Conservation (phyloP, 495 filamentous ascomycete genomes). For the Xylaria sp. region DNA sequence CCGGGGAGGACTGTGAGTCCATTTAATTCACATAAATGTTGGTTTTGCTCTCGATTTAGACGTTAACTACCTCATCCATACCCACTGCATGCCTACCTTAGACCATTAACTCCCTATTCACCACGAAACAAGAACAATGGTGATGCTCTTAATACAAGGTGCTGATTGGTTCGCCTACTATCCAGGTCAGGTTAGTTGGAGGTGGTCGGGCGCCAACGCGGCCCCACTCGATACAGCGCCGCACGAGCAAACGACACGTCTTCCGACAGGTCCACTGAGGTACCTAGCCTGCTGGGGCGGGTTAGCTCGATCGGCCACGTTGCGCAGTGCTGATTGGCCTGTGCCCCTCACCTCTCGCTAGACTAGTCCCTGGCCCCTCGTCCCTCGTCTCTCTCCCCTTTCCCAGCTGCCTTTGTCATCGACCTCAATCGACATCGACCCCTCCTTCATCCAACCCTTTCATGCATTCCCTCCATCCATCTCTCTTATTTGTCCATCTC, state of each 20-base stretch:
- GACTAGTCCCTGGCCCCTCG: too few species aligned
- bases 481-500: neutral
- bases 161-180: neutral
- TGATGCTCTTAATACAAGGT: neutral
- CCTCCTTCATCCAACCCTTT: neutral
- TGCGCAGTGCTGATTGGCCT: slow-evolving; percentile 4
- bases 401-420: neutral
- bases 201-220: slow-evolving; percentile 21
- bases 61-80: too few species aligned
- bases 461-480: neutral
- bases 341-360: neutral
- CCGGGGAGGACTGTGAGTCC: too few species aligned
- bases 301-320: neutral
- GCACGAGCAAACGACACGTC: slow-evolving; percentile 22
- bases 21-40: too few species aligned
- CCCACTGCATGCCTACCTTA: too few species aligned
- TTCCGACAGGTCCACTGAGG: slow-evolving; percentile 16
- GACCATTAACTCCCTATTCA: too few species aligned
- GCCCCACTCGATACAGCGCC: neutral
- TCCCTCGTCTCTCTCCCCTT: neutral
- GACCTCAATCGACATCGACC: slow-evolving; percentile 3
- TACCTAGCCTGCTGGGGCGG: neutral
- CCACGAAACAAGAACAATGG: neutral
- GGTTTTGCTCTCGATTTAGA: too few species aligned
- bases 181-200: slow-evolving; percentile 58